Base-by-base conservation (phyloP, 2,329 filamentous ascomycete genomes). In the Nigrospora sphaerica region DNA sequence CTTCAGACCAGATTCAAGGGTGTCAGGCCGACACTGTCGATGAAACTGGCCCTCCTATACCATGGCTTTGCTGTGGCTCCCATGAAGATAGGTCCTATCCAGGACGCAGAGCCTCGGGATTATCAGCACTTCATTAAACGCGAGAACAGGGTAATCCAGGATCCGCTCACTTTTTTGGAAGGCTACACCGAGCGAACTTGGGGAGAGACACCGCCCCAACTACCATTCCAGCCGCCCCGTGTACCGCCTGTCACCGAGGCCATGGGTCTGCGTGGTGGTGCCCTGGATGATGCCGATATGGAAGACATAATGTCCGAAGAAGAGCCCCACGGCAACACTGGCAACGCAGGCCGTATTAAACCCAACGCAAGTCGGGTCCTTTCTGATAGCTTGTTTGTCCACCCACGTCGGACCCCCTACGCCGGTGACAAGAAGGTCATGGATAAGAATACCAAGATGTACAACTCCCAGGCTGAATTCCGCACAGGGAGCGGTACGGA, bases 1-100 rank as follows among this genome's bases (percentile, higher is more conserved):
- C 51, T 71, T 4, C 28, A 50, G 4, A 54, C 52, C 2, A 58
- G 61, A 1, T 69, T 71, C 48, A 56, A 55, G 11, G 55, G 48
- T 6, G 49, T 59, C 9, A 19, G 48, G 2, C 50, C 57, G 5
- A 57, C 59, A 1, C 46, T 72, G 14, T 59, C 61, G 3, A 62
- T 66, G n/a, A 74, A 73, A 53, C 47, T 77, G 47, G 59, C 71
- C 0, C 64, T 73, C 59, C 58, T 73, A 39, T 74, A 69, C 54
- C 75, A 74, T 48, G 73, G 72, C 1, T 53, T 74, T 6, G 69
- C 70, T 0, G 60, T 74, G 3, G 68, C 67, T 42, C 70, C 73
- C 0, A 52, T 70, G 28, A 59, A 61, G 36, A 54, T 59, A 3
- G 54, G 63, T 19, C 48, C 31, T 2, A 13, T 17, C 32, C 42